A percentile compares a stretch with the other conserved stretches of the same genome.
Evolutionary conservation across 225 moss, liverwort and hornwort species (phyloP).

Genomic region (Polytrichum commune): DNA sequence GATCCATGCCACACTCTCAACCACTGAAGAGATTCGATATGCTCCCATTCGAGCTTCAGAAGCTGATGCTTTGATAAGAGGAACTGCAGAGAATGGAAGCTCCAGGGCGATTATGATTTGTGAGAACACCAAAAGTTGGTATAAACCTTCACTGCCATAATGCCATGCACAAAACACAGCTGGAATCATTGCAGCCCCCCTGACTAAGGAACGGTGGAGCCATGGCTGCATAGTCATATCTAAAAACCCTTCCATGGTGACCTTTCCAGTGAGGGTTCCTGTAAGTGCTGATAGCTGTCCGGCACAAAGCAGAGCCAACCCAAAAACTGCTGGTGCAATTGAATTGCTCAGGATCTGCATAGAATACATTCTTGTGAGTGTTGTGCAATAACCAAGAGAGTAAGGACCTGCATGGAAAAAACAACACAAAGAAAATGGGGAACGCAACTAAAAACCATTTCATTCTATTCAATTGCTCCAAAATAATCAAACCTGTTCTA

Average conservation of each 20-base stretch:
- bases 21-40: conserved; percentile 53
- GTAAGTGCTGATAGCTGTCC: conserved; percentile 75
- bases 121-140: conserved; percentile 64
- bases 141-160: conserved; percentile 75
- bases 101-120: conserved; percentile 76
- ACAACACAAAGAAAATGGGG: no score
- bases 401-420: background rate
- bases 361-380: background rate
- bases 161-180: conserved; percentile 62
- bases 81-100: conserved; percentile 81
- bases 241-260: conserved; percentile 69
- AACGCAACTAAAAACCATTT: no score
- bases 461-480: no score
- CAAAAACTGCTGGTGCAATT: conserved; percentile 66
- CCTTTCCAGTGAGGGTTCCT: conserved; percentile 69
- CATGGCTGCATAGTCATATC: conserved; percentile 62
- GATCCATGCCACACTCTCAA: conserved; percentile 72
- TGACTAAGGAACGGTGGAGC: conserved; percentile 66
- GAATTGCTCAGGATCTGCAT: conserved; percentile 74
- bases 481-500: no score
- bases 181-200: conserved; percentile 63
- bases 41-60: conserved; percentile 79
- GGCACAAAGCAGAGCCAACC: conserved; percentile 65
- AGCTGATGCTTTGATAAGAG: conserved; percentile 79
- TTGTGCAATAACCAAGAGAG: no score